Evolutionary conservation across 192 early-diverging fungal genomes (phyloP), one percentile per base, ranked within the genome.

Genomic region (Umbelopsis sp.): DNA sequence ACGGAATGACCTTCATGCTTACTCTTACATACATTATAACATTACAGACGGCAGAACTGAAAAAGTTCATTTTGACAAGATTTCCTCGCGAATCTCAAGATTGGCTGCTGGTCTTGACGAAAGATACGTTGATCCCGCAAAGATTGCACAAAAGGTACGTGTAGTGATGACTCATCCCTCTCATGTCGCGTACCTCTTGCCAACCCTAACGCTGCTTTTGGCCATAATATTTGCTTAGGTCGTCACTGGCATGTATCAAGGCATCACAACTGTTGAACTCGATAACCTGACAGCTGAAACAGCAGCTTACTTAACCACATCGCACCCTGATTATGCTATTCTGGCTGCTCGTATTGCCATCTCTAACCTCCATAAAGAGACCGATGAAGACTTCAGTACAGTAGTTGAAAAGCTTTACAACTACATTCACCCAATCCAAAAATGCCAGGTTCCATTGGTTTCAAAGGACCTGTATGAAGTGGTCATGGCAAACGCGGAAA

Each of bases 221-320:
- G 16, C n/a, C 34, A 12, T 9, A 25, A 9, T 17, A 17, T 62
- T 79, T 65, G 21, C 34, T 41, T 71, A 92, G 92, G 93, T 95
- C 65, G 92, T 98, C 69, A 84, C 80, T 72, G 97, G 97, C 44
- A 94, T 98, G 74, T 98, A 97, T 85, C 93, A 96, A 80, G 97
- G 97, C 59, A 96, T 98, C 71, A 95, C 96, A 3, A 98, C 97
- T 1, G 89, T 96, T 22, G 96, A 97, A 80, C 87, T 98, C 49
- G 97, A 98, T 84, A 98, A 96, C 83, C 88, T 98, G 41, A 95
- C 96, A 17, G 95, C 97, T 66, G 97, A 98, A 78, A 98, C 96
- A 7, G 92, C 91, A 2, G 92, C 92, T 9, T 91, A 92, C 74
- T 83, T 91, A 86, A 93, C 92, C 0, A 95, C 94, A 41, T 93